These are phyloP conservation scores for Epichloe scottii DNA, from an alignment of 2,329 filamentous ascomycete genomes.

Conservation along the genomic window DNA sequence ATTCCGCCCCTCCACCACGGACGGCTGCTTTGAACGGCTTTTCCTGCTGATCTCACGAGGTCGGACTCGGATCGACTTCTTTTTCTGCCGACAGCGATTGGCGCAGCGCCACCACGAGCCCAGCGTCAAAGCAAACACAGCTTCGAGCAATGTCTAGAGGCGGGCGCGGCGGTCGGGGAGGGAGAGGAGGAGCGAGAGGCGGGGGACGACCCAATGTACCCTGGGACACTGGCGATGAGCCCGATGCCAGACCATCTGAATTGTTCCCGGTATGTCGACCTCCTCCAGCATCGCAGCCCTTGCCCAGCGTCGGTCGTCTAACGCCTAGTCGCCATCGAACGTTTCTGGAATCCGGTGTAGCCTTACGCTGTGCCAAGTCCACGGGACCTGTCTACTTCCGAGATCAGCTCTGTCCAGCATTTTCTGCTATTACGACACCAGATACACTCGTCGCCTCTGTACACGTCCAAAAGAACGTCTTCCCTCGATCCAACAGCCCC, in stretches of 20 bases:
- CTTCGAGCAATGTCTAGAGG: slow-evolving; percentile 36
- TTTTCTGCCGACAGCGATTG: not conserved
- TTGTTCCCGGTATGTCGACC: slow-evolving; percentile 38
- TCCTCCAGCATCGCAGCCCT: not conserved
- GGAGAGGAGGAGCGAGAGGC: slow-evolving; percentile 33
- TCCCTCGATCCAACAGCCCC: slow-evolving; percentile 27
- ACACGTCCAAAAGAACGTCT: slow-evolving; percentile 39
- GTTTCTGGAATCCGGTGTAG: slow-evolving; percentile 17
- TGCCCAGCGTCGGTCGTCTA: not conserved
- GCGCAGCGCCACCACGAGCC: not conserved
- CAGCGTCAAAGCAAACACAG: not conserved
- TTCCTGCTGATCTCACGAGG: not conserved
- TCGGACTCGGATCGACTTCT: not conserved
- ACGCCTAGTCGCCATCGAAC: not conserved
- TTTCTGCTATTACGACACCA: slow-evolving; percentile 45
- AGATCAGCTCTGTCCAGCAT: slow-evolving; percentile 35
- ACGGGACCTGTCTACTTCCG: slow-evolving; percentile 28
- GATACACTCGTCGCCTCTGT: slow-evolving; percentile 41
- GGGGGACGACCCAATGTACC: slow-evolving; percentile 35
- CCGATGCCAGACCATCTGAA: slow-evolving; percentile 44
- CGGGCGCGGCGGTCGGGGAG: slow-evolving; percentile 39
- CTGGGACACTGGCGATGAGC: slow-evolving; percentile 41
- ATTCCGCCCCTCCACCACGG: slow-evolving; percentile 4
- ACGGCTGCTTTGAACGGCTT: not conserved
- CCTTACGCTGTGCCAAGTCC: slow-evolving; percentile 37